Evolutionary conservation across 2,329 filamentous ascomycete genomes (phyloP).

Genomic region (Aspergillus sp.): DNA sequence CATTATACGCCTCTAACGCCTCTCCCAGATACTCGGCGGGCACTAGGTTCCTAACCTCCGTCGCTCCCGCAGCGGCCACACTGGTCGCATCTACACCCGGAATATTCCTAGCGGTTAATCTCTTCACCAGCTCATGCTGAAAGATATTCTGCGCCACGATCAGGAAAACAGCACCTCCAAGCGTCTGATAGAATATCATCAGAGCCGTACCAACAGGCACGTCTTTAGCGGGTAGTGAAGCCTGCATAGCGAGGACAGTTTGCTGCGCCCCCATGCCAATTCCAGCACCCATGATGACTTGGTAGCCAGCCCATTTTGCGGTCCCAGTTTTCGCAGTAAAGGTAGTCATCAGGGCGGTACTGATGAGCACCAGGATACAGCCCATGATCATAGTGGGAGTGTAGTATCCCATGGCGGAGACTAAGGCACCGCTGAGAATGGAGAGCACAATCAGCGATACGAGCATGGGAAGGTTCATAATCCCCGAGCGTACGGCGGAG

Average conservation of each 20-base stretch:
- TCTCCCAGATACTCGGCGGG: neutral
- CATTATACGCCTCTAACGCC: constrained; percentile 3
- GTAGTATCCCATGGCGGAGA: neutral
- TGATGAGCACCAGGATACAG: neutral
- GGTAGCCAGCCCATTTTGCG: constrained; percentile 8
- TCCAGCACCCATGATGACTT: constrained; percentile 14
- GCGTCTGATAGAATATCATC: constrained; percentile 37
- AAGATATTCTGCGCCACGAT: constrained; percentile 48
- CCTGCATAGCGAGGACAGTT: constrained; percentile 34
- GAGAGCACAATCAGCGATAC: neutral
- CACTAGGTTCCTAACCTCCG: neutral
- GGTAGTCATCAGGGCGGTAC: neutral
- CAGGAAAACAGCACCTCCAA: constrained; percentile 50
- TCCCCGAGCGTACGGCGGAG: neutral
- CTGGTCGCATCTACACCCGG: neutral
- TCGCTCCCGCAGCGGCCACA: neutral
- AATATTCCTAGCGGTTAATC: neutral
- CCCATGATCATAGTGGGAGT: neutral
- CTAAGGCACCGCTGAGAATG: neutral
- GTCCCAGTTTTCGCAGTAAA: neutral
- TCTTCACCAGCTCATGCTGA: neutral
- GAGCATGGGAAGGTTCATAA: neutral
- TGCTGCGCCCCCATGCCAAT: constrained; percentile 10
- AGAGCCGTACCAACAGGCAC: constrained; percentile 37
- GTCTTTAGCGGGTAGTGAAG: constrained; percentile 35